phyloP scores from a whole-genome alignment of 176 grass and related monocot genomes.

The Musa schizocarpa region DNA sequence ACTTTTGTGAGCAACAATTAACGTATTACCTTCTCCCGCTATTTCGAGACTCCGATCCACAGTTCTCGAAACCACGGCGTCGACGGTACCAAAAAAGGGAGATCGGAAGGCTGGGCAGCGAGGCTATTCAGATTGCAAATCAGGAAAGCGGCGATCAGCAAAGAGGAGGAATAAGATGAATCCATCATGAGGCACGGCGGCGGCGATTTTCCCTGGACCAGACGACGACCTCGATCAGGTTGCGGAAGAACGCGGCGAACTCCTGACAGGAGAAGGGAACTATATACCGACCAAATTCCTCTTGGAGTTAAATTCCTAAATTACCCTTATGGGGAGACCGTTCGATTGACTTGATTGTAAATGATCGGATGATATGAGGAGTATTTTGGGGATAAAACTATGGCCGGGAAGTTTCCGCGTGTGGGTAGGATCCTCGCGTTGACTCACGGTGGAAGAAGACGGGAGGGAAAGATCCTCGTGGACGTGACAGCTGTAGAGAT shows the following conservation, averaged over 20 bases:
- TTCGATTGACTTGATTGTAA: background rate
- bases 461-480: background rate
- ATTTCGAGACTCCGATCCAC: slow-evolving; percentile 42
- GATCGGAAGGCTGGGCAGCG: slow-evolving; percentile 11
- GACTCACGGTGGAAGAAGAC: background rate
- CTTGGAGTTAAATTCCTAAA: too few species aligned
- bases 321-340: background rate
- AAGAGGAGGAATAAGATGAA: slow-evolving; percentile 5
- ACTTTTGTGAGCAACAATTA: background rate
- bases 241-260: too few species aligned
- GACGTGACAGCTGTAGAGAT: too few species aligned
- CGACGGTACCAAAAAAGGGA: slow-evolving; percentile 28
- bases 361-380: background rate
- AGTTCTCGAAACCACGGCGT: slow-evolving; percentile 69
- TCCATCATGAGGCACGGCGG: background rate
- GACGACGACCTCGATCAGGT: background rate
- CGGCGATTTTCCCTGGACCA: background rate
- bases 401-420: background rate
- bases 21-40: slow-evolving; percentile 17
- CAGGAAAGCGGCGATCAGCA: background rate
- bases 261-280: too few species aligned
- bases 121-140: slow-evolving; percentile 18
- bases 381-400: background rate
- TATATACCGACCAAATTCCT: too few species aligned
- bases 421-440: background rate